A percentile compares a stretch with the other conserved stretches of the same genome.
phyloP scores from a whole-genome alignment of 2,329 filamentous ascomycete genomes.

The Diplodia sapinea region DNA sequence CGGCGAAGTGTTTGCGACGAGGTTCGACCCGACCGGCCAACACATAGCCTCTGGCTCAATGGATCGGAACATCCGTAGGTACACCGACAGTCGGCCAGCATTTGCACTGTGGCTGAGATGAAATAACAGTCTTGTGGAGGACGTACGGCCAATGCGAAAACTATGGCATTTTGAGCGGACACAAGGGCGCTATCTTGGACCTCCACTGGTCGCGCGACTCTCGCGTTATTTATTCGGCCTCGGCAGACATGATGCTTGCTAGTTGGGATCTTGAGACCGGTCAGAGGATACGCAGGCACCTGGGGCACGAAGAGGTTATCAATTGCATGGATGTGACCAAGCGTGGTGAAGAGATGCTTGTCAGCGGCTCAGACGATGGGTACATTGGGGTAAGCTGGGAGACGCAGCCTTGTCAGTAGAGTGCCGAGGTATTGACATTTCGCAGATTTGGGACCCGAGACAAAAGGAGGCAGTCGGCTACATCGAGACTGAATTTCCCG shows the following conservation, averaged over 20 bases:
- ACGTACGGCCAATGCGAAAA: constrained; percentile 94
- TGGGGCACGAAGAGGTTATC: constrained; percentile 95
- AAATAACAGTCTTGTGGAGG: constrained; percentile 79
- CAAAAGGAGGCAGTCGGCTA: constrained; percentile 87
- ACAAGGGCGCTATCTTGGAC: constrained; percentile 89
- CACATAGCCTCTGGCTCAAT: constrained; percentile 93
- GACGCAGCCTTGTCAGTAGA: background rate
- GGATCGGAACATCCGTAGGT: constrained; percentile 86
- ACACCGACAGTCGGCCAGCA: constrained; percentile 27
- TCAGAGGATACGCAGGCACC: constrained; percentile 86
- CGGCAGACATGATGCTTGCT: constrained; percentile 89
- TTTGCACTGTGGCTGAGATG: constrained; percentile 35
- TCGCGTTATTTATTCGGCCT: constrained; percentile 86
- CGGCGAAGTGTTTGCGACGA: constrained; percentile 87
- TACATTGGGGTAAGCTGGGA: constrained; percentile 68
- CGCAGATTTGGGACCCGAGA: constrained; percentile 84
- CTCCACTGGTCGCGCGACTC: constrained; percentile 97
- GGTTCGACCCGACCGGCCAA: constrained; percentile 87
- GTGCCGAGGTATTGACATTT: constrained; percentile 35
- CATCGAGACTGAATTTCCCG: constrained; percentile 87
- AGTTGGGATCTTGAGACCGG: constrained; percentile 95
- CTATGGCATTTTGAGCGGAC: constrained; percentile 85
- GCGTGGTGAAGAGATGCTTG: constrained; percentile 85
- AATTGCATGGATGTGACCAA: constrained; percentile 88
- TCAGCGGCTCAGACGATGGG: constrained; percentile 92